phyloP scores from a whole-genome alignment of 345 rosid species.

The Linum usitatissimum region DNA sequence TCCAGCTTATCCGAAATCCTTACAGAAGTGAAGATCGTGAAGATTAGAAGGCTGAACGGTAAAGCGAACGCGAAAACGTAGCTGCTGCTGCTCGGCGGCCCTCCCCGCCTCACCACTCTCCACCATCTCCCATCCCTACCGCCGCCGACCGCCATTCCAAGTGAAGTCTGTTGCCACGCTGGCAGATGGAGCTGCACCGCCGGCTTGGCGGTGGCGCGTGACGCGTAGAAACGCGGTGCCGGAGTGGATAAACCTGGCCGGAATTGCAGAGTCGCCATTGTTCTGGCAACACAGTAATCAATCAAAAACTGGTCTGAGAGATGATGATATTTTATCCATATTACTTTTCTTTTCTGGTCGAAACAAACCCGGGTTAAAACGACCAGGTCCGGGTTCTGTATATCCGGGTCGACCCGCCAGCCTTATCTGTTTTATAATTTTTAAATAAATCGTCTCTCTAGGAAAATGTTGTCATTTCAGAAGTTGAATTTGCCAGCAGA shows the following conservation, averaged over 20 bases:
- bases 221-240: constrained; percentile 14
- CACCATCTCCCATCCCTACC: constrained; percentile 16
- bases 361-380: too few species aligned
- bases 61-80: constrained; percentile 52
- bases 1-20: constrained; percentile 69
- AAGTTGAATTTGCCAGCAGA: not conserved
- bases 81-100: constrained; percentile 49
- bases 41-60: constrained; percentile 58
- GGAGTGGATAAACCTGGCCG: constrained; percentile 20
- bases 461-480: not conserved
- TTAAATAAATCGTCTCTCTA: too few species aligned
- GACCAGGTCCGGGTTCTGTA: too few species aligned
- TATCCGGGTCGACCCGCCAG: too few species aligned
- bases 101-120: constrained; percentile 50
- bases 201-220: constrained; percentile 5
- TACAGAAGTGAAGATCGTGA: constrained; percentile 52
- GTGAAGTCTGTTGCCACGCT: not conserved
- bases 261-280: constrained; percentile 44
- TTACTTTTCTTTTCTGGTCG: not conserved
- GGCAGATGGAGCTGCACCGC: not conserved
- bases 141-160: not conserved
- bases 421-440: too few species aligned
- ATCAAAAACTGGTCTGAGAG: not conserved
- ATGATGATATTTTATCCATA: not conserved
- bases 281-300: not conserved